Base-by-base conservation (phyloP, 148 eudicot genomes). In the Cornus florida region DNA sequence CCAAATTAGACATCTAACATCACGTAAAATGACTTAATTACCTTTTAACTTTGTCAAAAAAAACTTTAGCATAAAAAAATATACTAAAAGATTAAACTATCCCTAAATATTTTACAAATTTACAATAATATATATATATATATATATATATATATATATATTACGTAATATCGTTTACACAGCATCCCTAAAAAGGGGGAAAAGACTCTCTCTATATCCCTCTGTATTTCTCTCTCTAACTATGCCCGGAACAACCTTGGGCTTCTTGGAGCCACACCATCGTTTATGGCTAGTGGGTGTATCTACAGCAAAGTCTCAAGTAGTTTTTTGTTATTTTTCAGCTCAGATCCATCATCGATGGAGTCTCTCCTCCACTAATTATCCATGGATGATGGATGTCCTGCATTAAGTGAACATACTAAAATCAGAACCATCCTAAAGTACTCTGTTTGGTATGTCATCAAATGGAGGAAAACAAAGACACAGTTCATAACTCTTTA, bases 341-440 rank as follows among this genome's bases (percentile, higher is more conserved):
- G 71, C 81, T 80, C 69, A 73, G 67, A 79, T 82, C 85, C 62
- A 77, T 64, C 84, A 80, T 68, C 33, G 82, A 60, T 41, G 67
- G 13, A 4, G 83, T 82, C 67, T 80, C 84, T 79, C 97, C 97
- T 82, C 92, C 92, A 78, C 77, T 87, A 3, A 89, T 82, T 20
- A 92, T 85, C 97, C 97, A n/a, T n/a, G n/a, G n/a, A n/a, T n/a
- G n/a, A 92, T 77, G 94, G 97, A 77, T 92, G 97, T 80, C 97
- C 97, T 92, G 91, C 71, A 82, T 75, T 74, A 5, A 41, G 8
- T 62, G 69, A 62, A 4, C 41, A 62, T 32, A 70, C 1, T n/a
- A 10, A n/a, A 20, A 20, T 67, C 10, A 65, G 24, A 33, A 75
- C 20, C 19, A n/a, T n/a, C n/a, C n/a, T n/a, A n/a, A n/a, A n/a